These are phyloP conservation scores for Aspergillus candidus DNA, from an alignment of 2,329 filamentous ascomycete species.

Conservation along the genomic window DNA sequence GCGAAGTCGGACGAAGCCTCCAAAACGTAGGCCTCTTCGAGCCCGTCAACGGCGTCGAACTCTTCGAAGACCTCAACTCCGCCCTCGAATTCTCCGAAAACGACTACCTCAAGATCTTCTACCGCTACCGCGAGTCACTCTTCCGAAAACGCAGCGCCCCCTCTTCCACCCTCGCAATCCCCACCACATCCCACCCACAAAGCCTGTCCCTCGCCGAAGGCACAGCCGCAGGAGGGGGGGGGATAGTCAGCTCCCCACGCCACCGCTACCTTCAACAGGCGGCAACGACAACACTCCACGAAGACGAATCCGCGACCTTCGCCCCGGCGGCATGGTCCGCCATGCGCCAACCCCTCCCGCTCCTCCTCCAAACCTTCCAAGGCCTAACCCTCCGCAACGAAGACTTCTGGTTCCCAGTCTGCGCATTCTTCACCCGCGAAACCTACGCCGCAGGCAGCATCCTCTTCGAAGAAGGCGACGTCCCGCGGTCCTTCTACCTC, in stretches of 20 bases:
- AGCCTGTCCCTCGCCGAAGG: conserved; percentile 38
- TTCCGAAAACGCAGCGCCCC: conserved; percentile 13
- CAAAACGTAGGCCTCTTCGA: conserved; percentile 77
- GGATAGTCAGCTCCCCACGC: conserved; percentile 67
- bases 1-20: conserved; percentile 69
- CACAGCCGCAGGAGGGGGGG: conserved; percentile 7
- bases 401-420: conserved; percentile 87
- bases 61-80: conserved; percentile 86
- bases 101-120: conserved; percentile 76
- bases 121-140: conserved; percentile 58
- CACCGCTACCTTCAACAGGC: conserved; percentile 70
- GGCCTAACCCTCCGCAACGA: conserved; percentile 79
- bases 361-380: conserved; percentile 94
- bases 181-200: conserved; percentile 14
- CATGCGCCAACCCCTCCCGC: conserved; percentile 82
- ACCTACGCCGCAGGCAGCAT: conserved; percentile 64
- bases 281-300: conserved; percentile 66
- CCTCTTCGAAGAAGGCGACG: conserved; percentile 71
- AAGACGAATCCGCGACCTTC: conserved; percentile 50
- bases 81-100: conserved; percentile 94
- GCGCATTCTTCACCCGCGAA: conserved; percentile 66
- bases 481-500: conserved; percentile 79
- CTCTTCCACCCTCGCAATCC: conserved; percentile 24
- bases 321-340: conserved; percentile 67
- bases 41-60: conserved; percentile 65